Percentiles rank a stretch among this genome's conserved stretches.
phyloP scores from a whole-genome alignment of 1,284 basidiomycete species.

The Chalciporus piperatoides region DNA sequence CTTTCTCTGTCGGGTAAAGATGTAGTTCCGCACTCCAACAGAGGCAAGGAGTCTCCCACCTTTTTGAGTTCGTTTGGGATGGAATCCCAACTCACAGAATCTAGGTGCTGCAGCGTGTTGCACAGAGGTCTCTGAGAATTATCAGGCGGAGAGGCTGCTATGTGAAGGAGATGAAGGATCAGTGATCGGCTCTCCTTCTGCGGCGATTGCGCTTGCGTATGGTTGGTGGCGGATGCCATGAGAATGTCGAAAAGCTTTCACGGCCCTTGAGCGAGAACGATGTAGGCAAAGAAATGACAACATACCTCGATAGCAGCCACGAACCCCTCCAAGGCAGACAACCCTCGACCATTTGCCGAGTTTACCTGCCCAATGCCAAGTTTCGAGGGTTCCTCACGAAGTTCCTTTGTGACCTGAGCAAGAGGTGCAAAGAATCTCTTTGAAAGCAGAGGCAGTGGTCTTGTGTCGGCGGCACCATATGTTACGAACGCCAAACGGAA shows the following conservation, averaged over 20 bases:
- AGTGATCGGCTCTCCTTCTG: slow-evolving; percentile 34
- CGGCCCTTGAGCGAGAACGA: neutral
- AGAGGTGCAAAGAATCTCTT: slow-evolving; percentile 53
- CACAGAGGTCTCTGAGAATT: slow-evolving; percentile 48
- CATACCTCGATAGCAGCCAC: slow-evolving; percentile 69
- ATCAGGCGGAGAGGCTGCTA: slow-evolving; percentile 58
- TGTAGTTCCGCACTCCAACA: neutral
- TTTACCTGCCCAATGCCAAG: slow-evolving; percentile 57
- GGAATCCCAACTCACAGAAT: slow-evolving; percentile 61
- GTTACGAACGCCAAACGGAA: slow-evolving; percentile 54
- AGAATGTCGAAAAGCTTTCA: slow-evolving; percentile 32
- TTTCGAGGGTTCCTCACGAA: slow-evolving; percentile 45
- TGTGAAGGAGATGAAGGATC: slow-evolving; percentile 56
- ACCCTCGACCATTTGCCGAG: slow-evolving; percentile 46
- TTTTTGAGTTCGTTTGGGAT: slow-evolving; percentile 61
- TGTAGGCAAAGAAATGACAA: neutral
- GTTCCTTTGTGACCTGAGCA: slow-evolving; percentile 38
- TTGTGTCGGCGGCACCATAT: slow-evolving; percentile 51
- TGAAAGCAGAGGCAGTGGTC: slow-evolving; percentile 51
- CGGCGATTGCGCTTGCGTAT: slow-evolving; percentile 18
- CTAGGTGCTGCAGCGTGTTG: slow-evolving; percentile 51
- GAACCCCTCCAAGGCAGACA: slow-evolving; percentile 69
- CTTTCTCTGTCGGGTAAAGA: slow-evolving; percentile 44
- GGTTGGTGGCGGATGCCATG: slow-evolving; percentile 20
- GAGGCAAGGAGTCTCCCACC: slow-evolving; percentile 27